Evolutionary conservation across 495 filamentous ascomycete species (phyloP), one percentile per base, ranked within the genome.

Genomic region (Rhypophila decipiens): DNA sequence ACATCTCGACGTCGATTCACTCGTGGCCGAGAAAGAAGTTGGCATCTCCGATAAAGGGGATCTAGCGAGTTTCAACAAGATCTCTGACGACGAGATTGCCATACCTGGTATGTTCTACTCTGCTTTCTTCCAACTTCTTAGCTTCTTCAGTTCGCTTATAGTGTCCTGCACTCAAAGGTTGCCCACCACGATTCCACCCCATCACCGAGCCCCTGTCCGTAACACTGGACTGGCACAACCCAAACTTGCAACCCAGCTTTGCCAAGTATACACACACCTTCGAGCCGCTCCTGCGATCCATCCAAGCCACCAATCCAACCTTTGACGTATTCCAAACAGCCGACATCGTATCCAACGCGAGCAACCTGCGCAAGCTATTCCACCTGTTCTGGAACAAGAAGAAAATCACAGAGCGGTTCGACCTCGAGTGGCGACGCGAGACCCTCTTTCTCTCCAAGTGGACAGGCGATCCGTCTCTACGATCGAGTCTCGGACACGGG

Each of bases 51-150:
- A 53, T 3, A 39, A 33, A 5, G 17, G 24, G 11, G 43, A 55
- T 5, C 38, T 62, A 1, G 43, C 56, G 4, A 62, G 59, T 23
- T 62, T 59, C 46, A 62, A 59, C 49, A 59, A 55, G 23, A 33
- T 57, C 9, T 2, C 23, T 1, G 44, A 57, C 27, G 42, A 33
- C 7, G 50, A 57, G n/a, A 60, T 62, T 24, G 53, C 45, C 9
- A 51, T 62, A 5, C 59, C 59, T 12, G 59, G 59, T 62, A 17
- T 4, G 46, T 53, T 35, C 5, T 21, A 21, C 4, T 22, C 5
- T 2, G 2, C 1, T 8, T 7, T 12, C n/a, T 31, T 2, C 9
- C 22, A 19, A 9, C 15, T 19, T 7, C 9, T n/a, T 37, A 1
- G 12, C 17, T 12, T 5, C 15, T 13, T 13, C 11, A 13, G 11